phyloP scores from a whole-genome alignment of 2,329 filamentous ascomycete species.

The Aspergillus thermomutatus region DNA sequence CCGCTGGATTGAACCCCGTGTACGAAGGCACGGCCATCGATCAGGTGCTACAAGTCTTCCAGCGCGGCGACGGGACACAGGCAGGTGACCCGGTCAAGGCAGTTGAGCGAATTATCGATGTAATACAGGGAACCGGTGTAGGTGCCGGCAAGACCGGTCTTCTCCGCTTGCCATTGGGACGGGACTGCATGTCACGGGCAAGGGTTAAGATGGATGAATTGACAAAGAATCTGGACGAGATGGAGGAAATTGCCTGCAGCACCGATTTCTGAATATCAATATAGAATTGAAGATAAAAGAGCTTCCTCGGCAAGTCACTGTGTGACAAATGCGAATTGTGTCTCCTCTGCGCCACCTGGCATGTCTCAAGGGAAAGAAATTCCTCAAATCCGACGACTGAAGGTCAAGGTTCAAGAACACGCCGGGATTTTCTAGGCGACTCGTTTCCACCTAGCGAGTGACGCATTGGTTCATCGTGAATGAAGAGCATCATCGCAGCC shows the following conservation, averaged over 20 bases:
- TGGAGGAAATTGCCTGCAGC: neutral
- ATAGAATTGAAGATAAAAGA: neutral
- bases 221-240: slow-evolving; percentile 11
- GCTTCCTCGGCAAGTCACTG: neutral
- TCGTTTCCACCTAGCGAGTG: neutral
- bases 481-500: neutral
- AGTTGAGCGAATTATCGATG: slow-evolving; percentile 38
- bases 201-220: neutral
- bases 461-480: neutral
- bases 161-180: slow-evolving; percentile 37
- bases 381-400: neutral
- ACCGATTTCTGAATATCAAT: neutral
- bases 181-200: slow-evolving; percentile 27
- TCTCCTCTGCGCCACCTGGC: no score
- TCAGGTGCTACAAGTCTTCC: slow-evolving; percentile 18
- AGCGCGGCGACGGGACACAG: slow-evolving; percentile 6
- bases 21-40: slow-evolving; percentile 24
- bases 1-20: slow-evolving; percentile 28
- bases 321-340: no score
- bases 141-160: slow-evolving; percentile 32
- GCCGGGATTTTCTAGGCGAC: neutral
- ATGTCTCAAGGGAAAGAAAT: no score
- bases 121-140: slow-evolving; percentile 30
- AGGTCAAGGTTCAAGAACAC: neutral
- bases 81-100: slow-evolving; percentile 22